Evolutionary conservation across 2,329 filamentous ascomycete genomes (phyloP).

Genomic region (Penicillium sp.): DNA sequence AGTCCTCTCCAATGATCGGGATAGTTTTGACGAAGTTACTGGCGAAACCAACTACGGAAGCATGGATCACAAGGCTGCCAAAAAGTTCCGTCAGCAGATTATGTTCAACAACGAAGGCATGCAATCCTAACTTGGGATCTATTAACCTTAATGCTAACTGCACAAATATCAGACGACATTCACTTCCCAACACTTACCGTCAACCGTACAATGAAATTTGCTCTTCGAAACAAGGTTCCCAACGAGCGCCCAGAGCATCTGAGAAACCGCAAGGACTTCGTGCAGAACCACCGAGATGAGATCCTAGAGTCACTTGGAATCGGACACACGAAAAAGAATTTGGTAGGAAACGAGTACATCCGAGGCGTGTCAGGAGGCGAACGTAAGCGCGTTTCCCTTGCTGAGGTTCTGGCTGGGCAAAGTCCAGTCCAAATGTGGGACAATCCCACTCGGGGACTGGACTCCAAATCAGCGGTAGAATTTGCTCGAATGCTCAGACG

Average conservation of each 20-base stretch:
- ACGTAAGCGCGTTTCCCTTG: conserved; percentile 65
- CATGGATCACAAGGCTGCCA: conserved; percentile 48
- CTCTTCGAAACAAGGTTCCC: conserved; percentile 52
- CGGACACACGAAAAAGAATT: conserved; percentile 58
- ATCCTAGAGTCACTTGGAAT: conserved; percentile 35
- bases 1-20: conserved; percentile 62
- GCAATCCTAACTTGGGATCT: not conserved
- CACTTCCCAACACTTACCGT: conserved; percentile 74
- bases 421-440: conserved; percentile 63
- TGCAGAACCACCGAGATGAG: conserved; percentile 30
- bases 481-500: conserved; percentile 57
- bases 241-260: conserved; percentile 25
- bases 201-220: conserved; percentile 70
- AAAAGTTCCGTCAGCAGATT: conserved; percentile 44
- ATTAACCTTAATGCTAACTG: not conserved
- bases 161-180: conserved; percentile 52
- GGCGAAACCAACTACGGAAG: conserved; percentile 55
- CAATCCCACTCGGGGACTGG: conserved; percentile 63
- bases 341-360: conserved; percentile 64
- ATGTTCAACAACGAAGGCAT: conserved; percentile 68
- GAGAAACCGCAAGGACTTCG: conserved; percentile 28
- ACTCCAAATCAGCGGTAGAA: conserved; percentile 61
- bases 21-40: conserved; percentile 56
- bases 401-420: conserved; percentile 54
- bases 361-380: conserved; percentile 67